A percentile compares a stretch with the other conserved stretches of the same genome.
Conservation (phyloP, 352 stramenopile species). For the Paralagenidium karlingii region DNA sequence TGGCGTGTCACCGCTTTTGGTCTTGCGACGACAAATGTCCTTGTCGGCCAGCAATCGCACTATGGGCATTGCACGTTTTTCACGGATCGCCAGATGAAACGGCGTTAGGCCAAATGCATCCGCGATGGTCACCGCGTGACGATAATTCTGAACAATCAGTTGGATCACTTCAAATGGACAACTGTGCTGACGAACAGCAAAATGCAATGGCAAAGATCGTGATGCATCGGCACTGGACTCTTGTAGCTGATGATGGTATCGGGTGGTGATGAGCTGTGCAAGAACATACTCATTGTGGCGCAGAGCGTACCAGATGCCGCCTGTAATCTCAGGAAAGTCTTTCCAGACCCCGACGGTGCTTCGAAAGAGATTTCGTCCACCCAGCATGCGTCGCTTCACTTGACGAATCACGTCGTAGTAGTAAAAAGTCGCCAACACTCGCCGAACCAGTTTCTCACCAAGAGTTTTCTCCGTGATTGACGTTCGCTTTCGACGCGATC, state of each 20-base stretch:
- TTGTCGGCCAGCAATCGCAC: too few relatives aligned
- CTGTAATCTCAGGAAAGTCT: too few relatives aligned
- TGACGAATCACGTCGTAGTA: constrained; percentile 21
- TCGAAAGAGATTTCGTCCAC: too few relatives aligned
- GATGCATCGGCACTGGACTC: constrained; percentile 26
- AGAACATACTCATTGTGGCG: constrained; percentile 17
- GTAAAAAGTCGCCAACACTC: constrained; percentile 23
- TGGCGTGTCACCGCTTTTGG: constrained; percentile 13
- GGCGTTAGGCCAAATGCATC: constrained; percentile 52
- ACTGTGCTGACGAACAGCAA: constrained; percentile 22
- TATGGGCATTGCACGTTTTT: constrained; percentile 7
- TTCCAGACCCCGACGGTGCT: too few relatives aligned
- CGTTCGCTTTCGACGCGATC: too few relatives aligned
- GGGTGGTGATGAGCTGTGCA: constrained; percentile 31
- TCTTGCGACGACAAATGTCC: constrained; percentile 5
- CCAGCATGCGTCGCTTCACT: constrained; percentile 26
- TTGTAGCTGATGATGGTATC: constrained; percentile 32
- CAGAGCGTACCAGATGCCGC: constrained; percentile 37
- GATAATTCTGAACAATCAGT: constrained; percentile 21
- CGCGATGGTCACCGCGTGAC: constrained; percentile 16
- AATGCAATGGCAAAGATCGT: constrained; percentile 37
- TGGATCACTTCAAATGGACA: constrained; percentile 19
- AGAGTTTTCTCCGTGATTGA: too few relatives aligned
- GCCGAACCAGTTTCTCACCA: too few relatives aligned
- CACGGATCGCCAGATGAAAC: constrained; percentile 40